A percentile compares a stretch with the other conserved stretches of the same genome.
Conservation (phyloP, 371 early-diverging fungal species). For the Saksenaea oblongispora region DNA sequence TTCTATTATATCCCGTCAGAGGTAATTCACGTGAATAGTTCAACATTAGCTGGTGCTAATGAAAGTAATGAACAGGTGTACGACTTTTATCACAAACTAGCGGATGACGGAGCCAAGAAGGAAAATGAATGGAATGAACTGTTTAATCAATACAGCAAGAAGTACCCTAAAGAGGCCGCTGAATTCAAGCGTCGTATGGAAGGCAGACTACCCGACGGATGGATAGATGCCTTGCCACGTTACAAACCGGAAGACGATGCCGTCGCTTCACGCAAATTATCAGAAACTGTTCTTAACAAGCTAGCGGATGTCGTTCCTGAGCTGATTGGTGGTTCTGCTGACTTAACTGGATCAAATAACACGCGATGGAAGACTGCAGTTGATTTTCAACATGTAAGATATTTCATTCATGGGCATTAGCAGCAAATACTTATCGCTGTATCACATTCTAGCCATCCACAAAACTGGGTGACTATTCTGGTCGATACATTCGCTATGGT, state of each 20-base stretch:
- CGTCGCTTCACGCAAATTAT: slow-evolving; percentile 92
- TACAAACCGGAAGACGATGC: slow-evolving; percentile 80
- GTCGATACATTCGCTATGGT: slow-evolving; percentile 96
- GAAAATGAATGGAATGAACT: slow-evolving; percentile 79
- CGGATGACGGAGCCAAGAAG: slow-evolving; percentile 58
- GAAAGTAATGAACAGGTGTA: slow-evolving; percentile 42
- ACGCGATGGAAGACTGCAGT: slow-evolving; percentile 94
- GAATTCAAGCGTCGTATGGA: slow-evolving; percentile 81
- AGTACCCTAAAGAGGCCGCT: slow-evolving; percentile 67
- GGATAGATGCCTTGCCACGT: slow-evolving; percentile 72
- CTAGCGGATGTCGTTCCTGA: slow-evolving; percentile 81
- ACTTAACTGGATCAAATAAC: slow-evolving; percentile 97
- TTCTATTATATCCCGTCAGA: slow-evolving; percentile 73
- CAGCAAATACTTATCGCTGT: neutral
- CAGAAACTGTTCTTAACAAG: slow-evolving; percentile 82
- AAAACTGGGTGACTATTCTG: slow-evolving; percentile 77
- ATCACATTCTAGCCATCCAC: slow-evolving; percentile 44
- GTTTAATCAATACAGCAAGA: slow-evolving; percentile 62
- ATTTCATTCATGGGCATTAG: neutral
- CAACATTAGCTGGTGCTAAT: neutral
- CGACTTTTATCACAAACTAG: slow-evolving; percentile 57
- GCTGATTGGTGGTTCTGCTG: slow-evolving; percentile 98
- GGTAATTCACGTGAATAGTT: slow-evolving; percentile 18
- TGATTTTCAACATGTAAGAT: slow-evolving; percentile 84
- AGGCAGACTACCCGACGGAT: slow-evolving; percentile 76